A percentile compares a stretch with the other conserved stretches of the same genome.
Conservation (phyloP, 306 rosid species). For the Luffa aegyptiaca region DNA sequence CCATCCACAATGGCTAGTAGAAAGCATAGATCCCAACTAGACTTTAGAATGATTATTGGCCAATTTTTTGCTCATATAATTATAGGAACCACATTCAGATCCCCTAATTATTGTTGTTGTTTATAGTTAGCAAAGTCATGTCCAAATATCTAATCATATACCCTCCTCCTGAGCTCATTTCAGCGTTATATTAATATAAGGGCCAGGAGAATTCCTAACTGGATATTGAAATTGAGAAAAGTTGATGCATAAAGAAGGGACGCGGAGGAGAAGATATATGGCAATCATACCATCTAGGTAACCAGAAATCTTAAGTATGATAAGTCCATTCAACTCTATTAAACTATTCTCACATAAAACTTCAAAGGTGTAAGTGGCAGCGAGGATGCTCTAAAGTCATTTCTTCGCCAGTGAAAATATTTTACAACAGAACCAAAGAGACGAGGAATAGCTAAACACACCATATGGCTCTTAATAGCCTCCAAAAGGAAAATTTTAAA, state of each 20-base stretch:
- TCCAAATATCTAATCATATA: neutral
- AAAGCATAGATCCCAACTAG: neutral
- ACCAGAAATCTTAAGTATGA: neutral
- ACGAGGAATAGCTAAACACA: constrained; percentile 18
- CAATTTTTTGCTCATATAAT: neutral
- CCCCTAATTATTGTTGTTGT: neutral
- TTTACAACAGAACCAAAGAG: neutral
- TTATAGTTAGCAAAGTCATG: neutral
- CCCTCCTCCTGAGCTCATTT: neutral
- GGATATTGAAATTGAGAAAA: neutral
- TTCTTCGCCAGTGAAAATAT: neutral
- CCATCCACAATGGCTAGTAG: neutral
- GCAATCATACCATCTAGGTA: neutral
- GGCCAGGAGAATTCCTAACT: neutral
- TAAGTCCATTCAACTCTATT: neutral
- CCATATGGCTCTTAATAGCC: constrained; percentile 50
- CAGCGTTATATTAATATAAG: neutral
- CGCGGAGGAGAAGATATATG: neutral
- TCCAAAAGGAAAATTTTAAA: constrained; percentile 41
- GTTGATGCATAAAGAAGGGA: neutral
- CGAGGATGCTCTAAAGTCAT: neutral
- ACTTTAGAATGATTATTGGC: neutral
- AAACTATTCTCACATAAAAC: neutral
- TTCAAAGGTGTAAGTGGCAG: neutral
- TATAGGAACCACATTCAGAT: neutral